Percentiles rank a stretch among this genome's conserved stretches.
Conservation (phyloP, 2,329 filamentous ascomycete species). For the Claviceps pusilla region DNA sequence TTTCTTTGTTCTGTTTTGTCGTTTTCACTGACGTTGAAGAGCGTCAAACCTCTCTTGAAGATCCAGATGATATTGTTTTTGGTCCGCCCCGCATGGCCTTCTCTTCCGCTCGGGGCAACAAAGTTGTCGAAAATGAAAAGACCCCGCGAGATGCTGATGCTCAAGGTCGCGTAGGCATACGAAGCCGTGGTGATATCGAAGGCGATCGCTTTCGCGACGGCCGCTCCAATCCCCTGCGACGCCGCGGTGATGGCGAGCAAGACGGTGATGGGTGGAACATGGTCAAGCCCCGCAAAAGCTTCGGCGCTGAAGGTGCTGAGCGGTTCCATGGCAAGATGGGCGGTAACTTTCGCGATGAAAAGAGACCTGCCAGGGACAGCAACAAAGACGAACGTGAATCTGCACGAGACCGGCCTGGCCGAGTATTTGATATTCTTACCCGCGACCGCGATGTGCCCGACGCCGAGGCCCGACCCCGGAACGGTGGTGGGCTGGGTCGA, state of each 20-base stretch:
- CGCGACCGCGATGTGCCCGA: slow-evolving; percentile 37
- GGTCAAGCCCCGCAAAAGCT: slow-evolving; percentile 59
- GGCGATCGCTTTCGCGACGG: slow-evolving; percentile 35
- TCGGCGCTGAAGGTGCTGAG: slow-evolving; percentile 57
- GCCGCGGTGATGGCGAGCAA: slow-evolving; percentile 39
- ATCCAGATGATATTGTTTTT: slow-evolving; percentile 68
- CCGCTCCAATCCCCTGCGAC: slow-evolving; percentile 32
- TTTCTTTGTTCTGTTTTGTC: neutral
- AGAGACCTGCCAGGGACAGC: slow-evolving; percentile 31
- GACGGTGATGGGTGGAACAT: slow-evolving; percentile 62
- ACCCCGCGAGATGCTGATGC: slow-evolving; percentile 33
- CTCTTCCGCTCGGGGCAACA: slow-evolving; percentile 52
- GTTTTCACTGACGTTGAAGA: neutral
- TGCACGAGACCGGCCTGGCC: slow-evolving; percentile 29
- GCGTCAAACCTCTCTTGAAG: slow-evolving; percentile 20
- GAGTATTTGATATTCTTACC: slow-evolving; percentile 34
- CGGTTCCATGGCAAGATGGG: slow-evolving; percentile 54
- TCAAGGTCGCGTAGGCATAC: slow-evolving; percentile 44
- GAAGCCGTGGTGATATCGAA: slow-evolving; percentile 36
- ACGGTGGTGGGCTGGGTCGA: slow-evolving; percentile 41
- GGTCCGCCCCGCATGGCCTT: slow-evolving; percentile 75
- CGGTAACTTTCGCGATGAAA: slow-evolving; percentile 28
- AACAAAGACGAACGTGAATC: slow-evolving; percentile 39
- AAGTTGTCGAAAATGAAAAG: slow-evolving; percentile 39
- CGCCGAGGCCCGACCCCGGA: slow-evolving; percentile 42